Evolutionary conservation across 306 rosid genomes (phyloP), one percentile per base, ranked within the genome.

Genomic region (Bauhinia variegata): DNA sequence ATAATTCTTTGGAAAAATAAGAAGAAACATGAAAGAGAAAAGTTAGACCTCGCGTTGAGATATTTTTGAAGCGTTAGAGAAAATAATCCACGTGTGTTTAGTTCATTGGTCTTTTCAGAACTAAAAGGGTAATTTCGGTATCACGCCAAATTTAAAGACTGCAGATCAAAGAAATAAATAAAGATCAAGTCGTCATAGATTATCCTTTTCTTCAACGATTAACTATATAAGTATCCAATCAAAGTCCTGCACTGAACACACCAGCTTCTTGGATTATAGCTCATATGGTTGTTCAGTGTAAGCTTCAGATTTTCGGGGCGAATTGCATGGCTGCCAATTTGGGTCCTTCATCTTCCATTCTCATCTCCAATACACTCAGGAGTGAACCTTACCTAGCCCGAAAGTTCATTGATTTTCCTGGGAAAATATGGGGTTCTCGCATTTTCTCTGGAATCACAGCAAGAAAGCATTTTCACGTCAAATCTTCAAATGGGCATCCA

Each of bases 401-500:
- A 6, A 83, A 78, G 48, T 60, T 82, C 75, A 15, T 54, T 69
- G 72, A 51, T 74, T 50, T 76, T 16, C 70, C 67, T 2, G 68
- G 77, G 65, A 79, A 67, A 38, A 19, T 47, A 11, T 74, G 87
- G 87, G 60, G 69, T 53, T 75, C 84, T 62, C 86, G 71, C 54
- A 62, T 75, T 79, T 70, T 49, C 13, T 67, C 54, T 1, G 64
- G 75, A 83, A 83, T 51, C 34, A 49, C 9, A 1, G 74, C 80
- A 19, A 69, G 80, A 53, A 72, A 71, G 33, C 83, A 67, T 62
- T 86, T 87, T 64, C 84, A 71, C 82, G 89, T 92, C 50, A 89
- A 78, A 72, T 87, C 92, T 54, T 87, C 96, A 74, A 89, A 92
- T 86, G 96, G 89, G 79, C 81, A 80, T 64, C 88, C 87, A 0